These are phyloP conservation scores for Thalassiosira pacifica DNA, from an alignment of 352 stramenopile species.

Conservation along the genomic window DNA sequence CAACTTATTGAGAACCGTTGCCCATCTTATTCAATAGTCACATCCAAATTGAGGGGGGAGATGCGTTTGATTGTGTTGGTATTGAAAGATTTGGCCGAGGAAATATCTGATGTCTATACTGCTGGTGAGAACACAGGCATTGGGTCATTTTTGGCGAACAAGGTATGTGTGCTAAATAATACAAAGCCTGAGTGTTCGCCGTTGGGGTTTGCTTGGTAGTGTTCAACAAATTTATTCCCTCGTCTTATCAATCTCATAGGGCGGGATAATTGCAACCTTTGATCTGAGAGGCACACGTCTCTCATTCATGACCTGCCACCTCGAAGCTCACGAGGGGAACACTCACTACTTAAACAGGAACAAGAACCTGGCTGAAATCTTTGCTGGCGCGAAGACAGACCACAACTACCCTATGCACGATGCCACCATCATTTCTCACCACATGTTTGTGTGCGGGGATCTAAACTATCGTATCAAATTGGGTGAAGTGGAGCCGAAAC, in stretches of 20 bases:
- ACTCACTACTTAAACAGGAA: slow-evolving; percentile 72
- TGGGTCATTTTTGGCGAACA: slow-evolving; percentile 73
- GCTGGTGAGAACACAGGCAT: slow-evolving; percentile 73
- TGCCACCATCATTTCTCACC: slow-evolving; percentile 73
- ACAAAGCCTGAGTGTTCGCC: too few relatives aligned
- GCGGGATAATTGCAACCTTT: slow-evolving; percentile 79
- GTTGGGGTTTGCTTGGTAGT: too few relatives aligned
- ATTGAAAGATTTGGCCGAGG: slow-evolving; percentile 42
- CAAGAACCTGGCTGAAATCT: slow-evolving; percentile 71
- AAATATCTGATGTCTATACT: slow-evolving; percentile 60
- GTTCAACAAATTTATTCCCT: too few relatives aligned
- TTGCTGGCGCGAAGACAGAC: slow-evolving; percentile 69
- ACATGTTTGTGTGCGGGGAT: slow-evolving; percentile 83
- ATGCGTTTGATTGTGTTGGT: slow-evolving; percentile 73
- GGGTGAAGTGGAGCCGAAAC: too few relatives aligned
- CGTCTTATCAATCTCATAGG: slow-evolving; percentile 25
- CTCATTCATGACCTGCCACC: slow-evolving; percentile 75
- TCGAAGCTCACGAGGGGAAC: slow-evolving; percentile 80
- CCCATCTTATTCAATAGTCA: slow-evolving; percentile 66
- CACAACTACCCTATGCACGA: slow-evolving; percentile 66
- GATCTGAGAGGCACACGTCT: slow-evolving; percentile 62
- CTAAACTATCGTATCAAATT: slow-evolving; percentile 82
- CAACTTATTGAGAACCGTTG: slow-evolving; percentile 35
- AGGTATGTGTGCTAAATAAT: slow-evolving; percentile 51
- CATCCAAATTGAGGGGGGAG: slow-evolving; percentile 68